A percentile compares a stretch with the other conserved stretches of the same genome.
Evolutionary conservation across 2,329 filamentous ascomycete genomes (phyloP).

Genomic region (Penicillium sp.): DNA sequence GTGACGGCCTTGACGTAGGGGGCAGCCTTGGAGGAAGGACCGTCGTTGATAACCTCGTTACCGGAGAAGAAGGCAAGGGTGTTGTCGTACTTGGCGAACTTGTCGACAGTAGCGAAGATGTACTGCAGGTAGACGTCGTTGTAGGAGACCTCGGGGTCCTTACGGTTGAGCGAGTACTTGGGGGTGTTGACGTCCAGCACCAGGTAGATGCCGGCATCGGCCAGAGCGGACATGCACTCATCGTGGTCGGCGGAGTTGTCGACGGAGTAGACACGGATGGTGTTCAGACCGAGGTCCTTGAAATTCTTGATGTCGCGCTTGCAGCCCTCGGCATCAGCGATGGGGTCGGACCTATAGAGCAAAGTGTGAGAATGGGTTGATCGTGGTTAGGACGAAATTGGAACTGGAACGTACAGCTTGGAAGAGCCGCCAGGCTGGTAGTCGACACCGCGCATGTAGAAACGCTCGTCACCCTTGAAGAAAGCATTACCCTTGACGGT

Average conservation of each 20-base stretch:
- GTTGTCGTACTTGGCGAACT: slow-evolving; percentile 81
- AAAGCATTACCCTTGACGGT: slow-evolving; percentile 70
- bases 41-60: slow-evolving; percentile 78
- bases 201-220: slow-evolving; percentile 87
- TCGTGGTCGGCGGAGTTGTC: slow-evolving; percentile 85
- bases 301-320: slow-evolving; percentile 80
- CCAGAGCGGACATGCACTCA: slow-evolving; percentile 80
- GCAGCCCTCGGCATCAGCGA: slow-evolving; percentile 72
- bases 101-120: slow-evolving; percentile 86
- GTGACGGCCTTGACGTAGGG: slow-evolving; percentile 80
- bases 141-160: slow-evolving; percentile 74
- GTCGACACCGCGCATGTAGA: slow-evolving; percentile 61
- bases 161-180: slow-evolving; percentile 83
- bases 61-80: slow-evolving; percentile 84
- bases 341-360: slow-evolving; percentile 64
- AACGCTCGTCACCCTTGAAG: slow-evolving; percentile 64
- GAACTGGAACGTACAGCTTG: slow-evolving; percentile 45
- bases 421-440: slow-evolving; percentile 70
- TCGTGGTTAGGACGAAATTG: no score
- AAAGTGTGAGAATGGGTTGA: background rate
- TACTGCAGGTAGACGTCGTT: slow-evolving; percentile 83
- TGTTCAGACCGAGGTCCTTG: slow-evolving; percentile 86
- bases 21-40: slow-evolving; percentile 66
- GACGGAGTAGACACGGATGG: slow-evolving; percentile 87
- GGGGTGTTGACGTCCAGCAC: slow-evolving; percentile 92